These are phyloP conservation scores for Termitomyces heimii DNA, from an alignment of 768 basidiomycete genomes.

Conservation along the genomic window DNA sequence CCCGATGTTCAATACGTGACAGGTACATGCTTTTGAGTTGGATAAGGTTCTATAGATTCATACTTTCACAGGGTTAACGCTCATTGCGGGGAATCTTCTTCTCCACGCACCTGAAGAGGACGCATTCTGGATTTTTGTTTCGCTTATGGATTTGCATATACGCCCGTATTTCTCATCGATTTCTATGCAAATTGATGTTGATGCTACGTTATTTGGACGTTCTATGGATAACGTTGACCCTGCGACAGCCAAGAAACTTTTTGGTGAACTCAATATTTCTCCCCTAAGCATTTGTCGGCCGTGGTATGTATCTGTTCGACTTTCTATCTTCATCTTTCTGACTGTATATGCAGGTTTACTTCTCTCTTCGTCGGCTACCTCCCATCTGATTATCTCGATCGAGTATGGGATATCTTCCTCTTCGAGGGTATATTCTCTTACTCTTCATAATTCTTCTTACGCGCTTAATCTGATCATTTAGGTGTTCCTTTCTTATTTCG, in stretches of 20 bases:
- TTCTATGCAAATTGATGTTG: conserved; percentile 66
- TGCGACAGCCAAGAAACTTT: conserved; percentile 56
- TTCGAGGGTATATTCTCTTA: conserved; percentile 53
- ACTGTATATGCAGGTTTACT: conserved; percentile 49
- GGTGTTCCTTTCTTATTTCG: conserved; percentile 72
- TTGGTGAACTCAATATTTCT: conserved; percentile 55
- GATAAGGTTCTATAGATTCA: neutral
- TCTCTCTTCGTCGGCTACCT: conserved; percentile 64
- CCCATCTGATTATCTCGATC: conserved; percentile 57
- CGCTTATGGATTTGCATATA: conserved; percentile 81
- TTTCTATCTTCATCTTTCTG: neutral
- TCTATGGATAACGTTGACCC: conserved; percentile 63
- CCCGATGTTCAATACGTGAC: conserved; percentile 68
- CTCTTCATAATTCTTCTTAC: neutral
- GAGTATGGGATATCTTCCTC: conserved; percentile 81
- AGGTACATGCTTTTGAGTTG: conserved; percentile 33
- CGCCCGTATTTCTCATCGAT: conserved; percentile 67
- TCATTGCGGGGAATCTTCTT: conserved; percentile 67
- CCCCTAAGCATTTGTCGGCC: conserved; percentile 53
- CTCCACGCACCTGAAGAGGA: conserved; percentile 81
- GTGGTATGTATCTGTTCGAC: conserved; percentile 41
- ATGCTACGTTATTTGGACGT: conserved; percentile 62
- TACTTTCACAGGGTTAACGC: conserved; percentile 47
- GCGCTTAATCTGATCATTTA: conserved; percentile 20
- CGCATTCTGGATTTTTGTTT: conserved; percentile 87